Evolutionary conservation across 2,329 filamentous ascomycete genomes (phyloP), one percentile per base, ranked within the genome.

Genomic region (Penicillium sp.): DNA sequence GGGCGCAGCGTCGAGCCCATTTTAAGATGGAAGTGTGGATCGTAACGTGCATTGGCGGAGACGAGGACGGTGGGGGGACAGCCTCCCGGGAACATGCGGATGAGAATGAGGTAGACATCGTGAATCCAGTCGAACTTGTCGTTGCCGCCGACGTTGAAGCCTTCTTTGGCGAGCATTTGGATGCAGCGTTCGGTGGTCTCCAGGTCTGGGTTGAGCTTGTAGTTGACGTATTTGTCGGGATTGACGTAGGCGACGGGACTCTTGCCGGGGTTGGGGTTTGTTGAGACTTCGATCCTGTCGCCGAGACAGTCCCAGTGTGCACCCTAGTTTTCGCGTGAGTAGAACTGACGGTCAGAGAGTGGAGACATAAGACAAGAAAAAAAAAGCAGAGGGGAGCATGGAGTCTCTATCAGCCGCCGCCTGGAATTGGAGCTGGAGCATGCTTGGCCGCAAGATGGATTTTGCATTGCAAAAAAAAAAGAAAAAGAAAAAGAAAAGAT

Each of bases 121-220:
- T 87, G 83, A 61, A 86, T 86, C 83, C 83, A 86, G 59, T 86
- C 79, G 54, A 86, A 86, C 0, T 60, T 71, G 0, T 72, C 57
- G 59, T 85, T 82, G 1, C 64, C 67, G 4, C 65, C 60, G 1
- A 75, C 79, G 32, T 79, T 70, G 65, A 85, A 78, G 7, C 82
- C 81, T 1, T 73, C 72, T 2, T 62, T 59, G 4, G 65, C 54
- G 2, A 86, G 72, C 44, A 80, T 66, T 0, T 65, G 55, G 39
- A 83, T 72, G 58, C 77, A 78, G 7, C 69, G 67, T 13, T 75
- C 63, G 0, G 73, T 76, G 8, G 73, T 80, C 4, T 66, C 58
- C 2, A 85, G 68, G 63, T 86, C 83, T 0, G 83, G 76, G 38
- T 76, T 76, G 18, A 85, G 76, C 48, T 76, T 68, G 71, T 85